Conservation (phyloP, 306 rosid species). For the Biancaea sappan region DNA sequence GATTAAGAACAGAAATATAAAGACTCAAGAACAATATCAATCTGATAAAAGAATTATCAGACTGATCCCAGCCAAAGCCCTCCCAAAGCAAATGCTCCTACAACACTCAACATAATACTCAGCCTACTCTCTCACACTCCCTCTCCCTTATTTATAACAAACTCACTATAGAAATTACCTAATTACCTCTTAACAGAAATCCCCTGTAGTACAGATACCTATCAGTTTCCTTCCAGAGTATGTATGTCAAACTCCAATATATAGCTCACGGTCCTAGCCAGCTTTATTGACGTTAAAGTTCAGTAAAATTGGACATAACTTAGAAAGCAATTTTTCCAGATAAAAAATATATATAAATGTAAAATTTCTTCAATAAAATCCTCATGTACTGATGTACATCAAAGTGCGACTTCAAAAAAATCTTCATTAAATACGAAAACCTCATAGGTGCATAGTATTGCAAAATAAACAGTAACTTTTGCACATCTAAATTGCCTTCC, state of each 20-base stretch:
- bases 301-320: neutral
- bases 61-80: too few relatives aligned
- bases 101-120: too few relatives aligned
- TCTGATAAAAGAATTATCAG: too few relatives aligned
- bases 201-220: too few relatives aligned
- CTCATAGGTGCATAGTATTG: neutral
- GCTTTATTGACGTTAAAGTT: neutral
- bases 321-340: neutral
- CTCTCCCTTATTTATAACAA: too few relatives aligned
- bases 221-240: neutral
- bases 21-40: too few relatives aligned
- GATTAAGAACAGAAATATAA: too few relatives aligned
- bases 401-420: neutral
- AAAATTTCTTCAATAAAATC: neutral
- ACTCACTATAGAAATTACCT: too few relatives aligned
- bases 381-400: neutral
- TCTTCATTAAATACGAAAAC: constrained; percentile 22
- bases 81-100: too few relatives aligned
- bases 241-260: neutral
- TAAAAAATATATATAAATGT: neutral
- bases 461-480: neutral
- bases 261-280: neutral
- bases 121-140: too few relatives aligned
- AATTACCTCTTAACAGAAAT: too few relatives aligned
- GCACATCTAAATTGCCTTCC: neutral